phyloP scores from a whole-genome alignment of 805 yeast genomes.

The Saccharomycopsis vini region DNA sequence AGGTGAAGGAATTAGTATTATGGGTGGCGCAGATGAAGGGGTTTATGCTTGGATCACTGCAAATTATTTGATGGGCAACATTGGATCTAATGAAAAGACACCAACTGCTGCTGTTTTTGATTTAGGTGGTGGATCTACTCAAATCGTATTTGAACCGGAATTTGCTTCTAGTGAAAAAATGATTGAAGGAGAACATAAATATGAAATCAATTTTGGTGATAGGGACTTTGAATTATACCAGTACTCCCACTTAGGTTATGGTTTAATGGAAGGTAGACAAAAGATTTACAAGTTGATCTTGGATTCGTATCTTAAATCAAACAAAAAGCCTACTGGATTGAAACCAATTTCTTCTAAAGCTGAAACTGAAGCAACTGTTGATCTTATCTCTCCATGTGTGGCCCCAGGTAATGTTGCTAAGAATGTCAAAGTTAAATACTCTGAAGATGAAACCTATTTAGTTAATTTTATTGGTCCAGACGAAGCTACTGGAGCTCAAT shows the following conservation, averaged over 20 bases:
- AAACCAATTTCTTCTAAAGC: slow-evolving; percentile 25
- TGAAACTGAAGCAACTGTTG: slow-evolving; percentile 31
- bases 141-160: slow-evolving; percentile 95
- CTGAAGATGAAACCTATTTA: slow-evolving; percentile 36
- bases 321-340: slow-evolving; percentile 24
- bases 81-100: slow-evolving; percentile 60
- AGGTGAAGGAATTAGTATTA: slow-evolving; percentile 79
- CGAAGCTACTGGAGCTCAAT: slow-evolving; percentile 66
- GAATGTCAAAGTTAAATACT: slow-evolving; percentile 51
- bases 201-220: slow-evolving; percentile 70
- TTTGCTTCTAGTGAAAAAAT: slow-evolving; percentile 51
- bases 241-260: slow-evolving; percentile 91
- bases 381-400: slow-evolving; percentile 73
- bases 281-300: slow-evolving; percentile 64
- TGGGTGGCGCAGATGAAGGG: slow-evolving; percentile 97
- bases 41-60: slow-evolving; percentile 98
- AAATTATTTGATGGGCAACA: slow-evolving; percentile 86
- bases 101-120: slow-evolving; percentile 97
- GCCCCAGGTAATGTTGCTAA: slow-evolving; percentile 66
- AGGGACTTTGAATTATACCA: slow-evolving; percentile 78
- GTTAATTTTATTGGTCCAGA: slow-evolving; percentile 61
- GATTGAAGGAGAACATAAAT: slow-evolving; percentile 85
- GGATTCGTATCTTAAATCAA: slow-evolving; percentile 34
- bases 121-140: slow-evolving; percentile 97
- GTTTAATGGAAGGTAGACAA: slow-evolving; percentile 88